Conservation (phyloP, 768 basidiomycete genomes). For the Exidia glandulosa region DNA sequence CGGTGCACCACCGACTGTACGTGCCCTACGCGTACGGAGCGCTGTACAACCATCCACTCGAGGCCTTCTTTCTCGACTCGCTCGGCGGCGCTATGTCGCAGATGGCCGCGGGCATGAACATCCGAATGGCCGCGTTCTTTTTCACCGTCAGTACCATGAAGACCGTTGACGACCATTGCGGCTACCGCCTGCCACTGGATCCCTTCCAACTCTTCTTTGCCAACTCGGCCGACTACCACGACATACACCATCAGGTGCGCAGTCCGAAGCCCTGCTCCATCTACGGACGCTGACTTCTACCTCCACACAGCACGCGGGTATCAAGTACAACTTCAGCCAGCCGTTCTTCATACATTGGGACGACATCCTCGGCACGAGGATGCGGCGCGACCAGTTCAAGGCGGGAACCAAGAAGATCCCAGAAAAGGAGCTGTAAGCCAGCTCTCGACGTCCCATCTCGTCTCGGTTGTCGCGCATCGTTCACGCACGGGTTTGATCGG, state of each 20-base stretch:
- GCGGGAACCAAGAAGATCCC: conserved; percentile 5
- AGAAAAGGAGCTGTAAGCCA: background rate
- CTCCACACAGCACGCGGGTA: conserved; percentile 45
- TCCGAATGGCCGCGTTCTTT: conserved; percentile 74
- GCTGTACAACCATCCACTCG: conserved; percentile 95
- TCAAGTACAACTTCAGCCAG: conserved; percentile 92
- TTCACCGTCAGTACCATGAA: conserved; percentile 79
- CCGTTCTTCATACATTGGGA: conserved; percentile 98
- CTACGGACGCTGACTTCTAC: background rate
- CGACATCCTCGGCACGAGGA: conserved; percentile 65
- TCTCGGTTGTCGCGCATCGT: too few relatives aligned
- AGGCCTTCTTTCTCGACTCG: conserved; percentile 85
- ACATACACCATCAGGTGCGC: conserved; percentile 89
- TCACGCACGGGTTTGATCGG: too few relatives aligned
- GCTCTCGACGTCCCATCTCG: too few relatives aligned
- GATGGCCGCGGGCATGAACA: conserved; percentile 48
- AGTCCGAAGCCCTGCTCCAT: background rate
- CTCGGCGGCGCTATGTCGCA: conserved; percentile 75
- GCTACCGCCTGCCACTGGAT: conserved; percentile 82
- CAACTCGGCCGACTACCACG: conserved; percentile 96
- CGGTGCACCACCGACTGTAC: conserved; percentile 90
- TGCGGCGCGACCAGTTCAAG: conserved; percentile 42
- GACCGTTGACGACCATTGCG: conserved; percentile 94
- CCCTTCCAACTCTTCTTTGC: conserved; percentile 74
- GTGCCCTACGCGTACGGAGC: conserved; percentile 96